Conservation (phyloP, 129 eudicot species). For the Helichrysum umbraculigerum region DNA sequence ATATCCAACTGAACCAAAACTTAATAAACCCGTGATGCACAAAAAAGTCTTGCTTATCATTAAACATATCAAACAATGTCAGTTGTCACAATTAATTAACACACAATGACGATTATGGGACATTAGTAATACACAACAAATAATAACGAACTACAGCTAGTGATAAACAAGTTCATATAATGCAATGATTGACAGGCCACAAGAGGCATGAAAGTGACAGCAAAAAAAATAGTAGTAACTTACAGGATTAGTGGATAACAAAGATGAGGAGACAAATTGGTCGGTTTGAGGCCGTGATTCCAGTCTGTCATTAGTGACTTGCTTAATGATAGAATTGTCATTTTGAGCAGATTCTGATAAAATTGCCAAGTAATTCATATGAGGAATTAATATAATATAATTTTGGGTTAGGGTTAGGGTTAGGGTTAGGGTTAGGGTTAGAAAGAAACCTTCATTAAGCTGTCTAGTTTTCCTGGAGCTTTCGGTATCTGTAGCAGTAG, state of each 20-base stretch:
- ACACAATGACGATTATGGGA: background rate
- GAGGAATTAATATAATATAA: background rate
- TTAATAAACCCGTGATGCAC: background rate
- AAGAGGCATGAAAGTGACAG: constrained; percentile 25
- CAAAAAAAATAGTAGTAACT: background rate
- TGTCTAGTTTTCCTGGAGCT: constrained; percentile 60
- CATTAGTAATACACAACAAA: constrained; percentile 5
- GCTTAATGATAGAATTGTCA: constrained; percentile 1
- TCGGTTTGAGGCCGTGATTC: background rate
- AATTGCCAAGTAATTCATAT: background rate
- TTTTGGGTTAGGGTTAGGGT: background rate
- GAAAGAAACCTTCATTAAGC: constrained; percentile 58
- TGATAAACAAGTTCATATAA: constrained; percentile 1
- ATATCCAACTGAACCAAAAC: background rate
- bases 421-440: background rate
- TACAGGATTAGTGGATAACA: constrained; percentile 39
- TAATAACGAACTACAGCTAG: constrained; percentile 15
- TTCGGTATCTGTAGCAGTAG: constrained; percentile 29
- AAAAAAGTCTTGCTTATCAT: background rate
- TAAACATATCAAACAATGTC: background rate
- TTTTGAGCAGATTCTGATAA: constrained; percentile 4
- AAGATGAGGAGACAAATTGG: background rate
- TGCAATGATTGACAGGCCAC: constrained; percentile 27
- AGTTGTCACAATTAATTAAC: constrained; percentile 9
- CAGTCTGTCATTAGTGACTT: constrained; percentile 23